phyloP scores from a whole-genome alignment of 495 filamentous ascomycete genomes.

The Daldinia childiae region DNA sequence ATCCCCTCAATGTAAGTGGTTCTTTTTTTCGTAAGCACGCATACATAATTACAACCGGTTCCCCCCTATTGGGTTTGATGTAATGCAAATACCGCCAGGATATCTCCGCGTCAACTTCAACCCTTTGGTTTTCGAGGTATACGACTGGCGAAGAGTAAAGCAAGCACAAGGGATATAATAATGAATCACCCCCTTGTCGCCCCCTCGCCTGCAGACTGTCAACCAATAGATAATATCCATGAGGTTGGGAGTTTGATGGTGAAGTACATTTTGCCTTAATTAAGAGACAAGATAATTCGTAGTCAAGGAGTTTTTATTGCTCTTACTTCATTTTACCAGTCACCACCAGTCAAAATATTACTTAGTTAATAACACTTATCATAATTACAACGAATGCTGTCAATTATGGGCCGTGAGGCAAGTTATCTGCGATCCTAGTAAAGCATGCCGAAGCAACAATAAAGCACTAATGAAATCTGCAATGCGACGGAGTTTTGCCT shows the following conservation, averaged over 20 bases:
- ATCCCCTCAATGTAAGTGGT: conserved; percentile 5
- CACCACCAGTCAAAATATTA: background rate
- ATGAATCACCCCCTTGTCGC: conserved; percentile 48
- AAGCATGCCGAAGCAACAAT: background rate
- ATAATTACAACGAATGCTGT: background rate
- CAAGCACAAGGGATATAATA: conserved; percentile 45
- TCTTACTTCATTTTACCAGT: background rate
- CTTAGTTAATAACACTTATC: background rate
- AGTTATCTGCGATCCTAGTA: background rate
- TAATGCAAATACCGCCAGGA: conserved; percentile 59
- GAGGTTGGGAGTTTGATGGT: conserved; percentile 75
- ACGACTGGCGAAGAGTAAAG: conserved; percentile 76
- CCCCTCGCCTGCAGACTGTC: conserved; percentile 76
- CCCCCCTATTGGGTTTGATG: background rate
- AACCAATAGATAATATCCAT: conserved; percentile 61
- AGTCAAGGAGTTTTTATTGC: background rate
- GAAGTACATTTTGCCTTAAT: conserved; percentile 64
- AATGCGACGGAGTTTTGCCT: background rate
- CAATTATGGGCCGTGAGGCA: background rate
- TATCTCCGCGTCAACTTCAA: conserved; percentile 78
- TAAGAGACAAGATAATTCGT: background rate
- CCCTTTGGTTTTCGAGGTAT: conserved; percentile 77
- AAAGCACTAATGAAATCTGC: conserved; percentile 1
- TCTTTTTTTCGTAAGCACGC: conserved; percentile 10
- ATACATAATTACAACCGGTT: background rate